Percentiles rank a stretch among this genome's conserved stretches.
These are phyloP conservation scores for Nakazawaea molendinolei DNA, from an alignment of 805 yeast species.

Conservation along the genomic window DNA sequence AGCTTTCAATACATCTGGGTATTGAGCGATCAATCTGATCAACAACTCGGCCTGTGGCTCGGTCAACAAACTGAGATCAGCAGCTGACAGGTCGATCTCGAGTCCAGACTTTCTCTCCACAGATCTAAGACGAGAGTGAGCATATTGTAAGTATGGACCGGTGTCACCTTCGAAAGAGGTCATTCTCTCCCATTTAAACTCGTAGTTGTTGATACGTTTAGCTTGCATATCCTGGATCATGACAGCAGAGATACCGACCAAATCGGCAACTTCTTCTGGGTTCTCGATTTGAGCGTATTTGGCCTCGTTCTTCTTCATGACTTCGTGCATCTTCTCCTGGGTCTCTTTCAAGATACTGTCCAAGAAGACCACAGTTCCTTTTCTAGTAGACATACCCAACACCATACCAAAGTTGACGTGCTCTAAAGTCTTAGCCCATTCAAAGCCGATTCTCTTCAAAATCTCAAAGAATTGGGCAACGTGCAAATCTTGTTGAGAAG, in stretches of 20 bases:
- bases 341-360: slow-evolving; percentile 92
- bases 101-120: slow-evolving; percentile 80
- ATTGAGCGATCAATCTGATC: slow-evolving; percentile 75
- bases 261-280: slow-evolving; percentile 92
- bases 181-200: slow-evolving; percentile 98
- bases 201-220: slow-evolving; percentile 93
- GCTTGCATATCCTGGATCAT: slow-evolving; percentile 99
- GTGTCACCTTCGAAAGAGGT: slow-evolving; percentile 98
- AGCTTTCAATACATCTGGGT: slow-evolving; percentile 82
- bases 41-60: slow-evolving; percentile 39
- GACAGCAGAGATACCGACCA: slow-evolving; percentile 93
- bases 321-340: slow-evolving; percentile 90
- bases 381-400: slow-evolving; percentile 96
- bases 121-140: slow-evolving; percentile 94
- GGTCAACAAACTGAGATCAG: slow-evolving; percentile 23
- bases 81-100: slow-evolving; percentile 22
- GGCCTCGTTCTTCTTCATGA: slow-evolving; percentile 85
- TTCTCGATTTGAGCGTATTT: slow-evolving; percentile 90
- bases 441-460: slow-evolving; percentile 80
- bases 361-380: slow-evolving; percentile 97
- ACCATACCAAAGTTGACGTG: slow-evolving; percentile 98
- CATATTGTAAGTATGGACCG: slow-evolving; percentile 97
- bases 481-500: slow-evolving; percentile 94
- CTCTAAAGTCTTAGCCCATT: slow-evolving; percentile 74
- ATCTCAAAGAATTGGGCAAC: slow-evolving; percentile 91